These are phyloP conservation scores for Arachnomyces sp. DNA, from an alignment of 2,329 filamentous ascomycete species.

Conservation along the genomic window DNA sequence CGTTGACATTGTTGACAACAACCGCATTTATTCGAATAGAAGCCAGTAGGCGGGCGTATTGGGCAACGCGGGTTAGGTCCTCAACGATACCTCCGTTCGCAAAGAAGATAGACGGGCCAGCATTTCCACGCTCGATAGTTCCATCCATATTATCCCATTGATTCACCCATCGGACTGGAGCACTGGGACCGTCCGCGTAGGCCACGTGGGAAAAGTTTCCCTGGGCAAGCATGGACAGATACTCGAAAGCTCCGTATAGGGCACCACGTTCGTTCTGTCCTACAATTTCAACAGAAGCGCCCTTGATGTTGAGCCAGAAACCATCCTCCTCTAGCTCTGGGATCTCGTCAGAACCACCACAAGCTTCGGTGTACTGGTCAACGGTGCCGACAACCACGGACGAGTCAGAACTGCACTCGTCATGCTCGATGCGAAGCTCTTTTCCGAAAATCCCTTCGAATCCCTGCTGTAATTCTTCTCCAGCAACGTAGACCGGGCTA, in stretches of 20 bases:
- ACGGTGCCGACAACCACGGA: slow-evolving; percentile 26
- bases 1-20: slow-evolving; percentile 65
- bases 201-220: slow-evolving; percentile 44
- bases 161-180: slow-evolving; percentile 60
- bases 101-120: slow-evolving; percentile 62
- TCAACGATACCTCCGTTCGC: slow-evolving; percentile 46
- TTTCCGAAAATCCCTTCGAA: slow-evolving; percentile 51
- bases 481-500: slow-evolving; percentile 53
- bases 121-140: slow-evolving; percentile 61
- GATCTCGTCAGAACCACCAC: slow-evolving; percentile 13
- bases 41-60: slow-evolving; percentile 59
- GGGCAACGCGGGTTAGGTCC: slow-evolving; percentile 50
- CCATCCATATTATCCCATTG: slow-evolving; percentile 65
- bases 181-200: slow-evolving; percentile 48
- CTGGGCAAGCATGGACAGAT: slow-evolving; percentile 56
- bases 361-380: slow-evolving; percentile 20
- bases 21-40: slow-evolving; percentile 60
- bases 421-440: slow-evolving; percentile 28
- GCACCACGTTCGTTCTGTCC: slow-evolving; percentile 59
- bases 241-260: slow-evolving; percentile 62
- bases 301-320: slow-evolving; percentile 50
- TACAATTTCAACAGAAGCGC: slow-evolving; percentile 47
- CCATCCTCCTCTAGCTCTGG: slow-evolving; percentile 36
- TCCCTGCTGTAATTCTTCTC: slow-evolving; percentile 50
- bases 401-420: slow-evolving; percentile 15